Percentiles rank a stretch among this genome's conserved stretches.
phyloP scores from a whole-genome alignment of 2,329 filamentous ascomycete species.

The Arthrobotrys sphaeroides region DNA sequence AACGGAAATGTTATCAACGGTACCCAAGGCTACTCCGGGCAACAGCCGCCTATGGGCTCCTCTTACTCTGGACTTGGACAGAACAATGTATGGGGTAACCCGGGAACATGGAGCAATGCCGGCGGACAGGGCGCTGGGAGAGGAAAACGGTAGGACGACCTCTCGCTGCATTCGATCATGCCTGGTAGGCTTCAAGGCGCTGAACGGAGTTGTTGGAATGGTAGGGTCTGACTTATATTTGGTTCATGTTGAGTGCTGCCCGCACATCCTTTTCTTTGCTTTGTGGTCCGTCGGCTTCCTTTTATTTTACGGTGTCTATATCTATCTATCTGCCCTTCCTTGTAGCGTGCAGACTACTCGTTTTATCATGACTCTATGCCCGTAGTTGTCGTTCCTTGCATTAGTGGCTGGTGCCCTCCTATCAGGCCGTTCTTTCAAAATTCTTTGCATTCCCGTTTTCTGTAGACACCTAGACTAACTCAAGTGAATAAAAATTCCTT shows the following conservation, averaged over 20 bases:
- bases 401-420: background rate
- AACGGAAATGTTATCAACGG: conserved; percentile 39
- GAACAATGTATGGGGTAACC: conserved; percentile 50
- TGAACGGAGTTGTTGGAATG: conserved; percentile 38
- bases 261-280: background rate
- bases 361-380: background rate
- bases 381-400: background rate
- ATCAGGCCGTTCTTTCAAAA: background rate
- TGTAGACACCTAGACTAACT: conserved; percentile 11
- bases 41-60: conserved; percentile 34
- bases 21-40: conserved; percentile 26
- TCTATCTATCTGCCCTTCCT: conserved; percentile 6
- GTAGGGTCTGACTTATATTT: conserved; percentile 20
- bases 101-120: conserved; percentile 29
- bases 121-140: conserved; percentile 31
- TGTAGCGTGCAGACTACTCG: conserved; percentile 1
- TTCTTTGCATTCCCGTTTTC: background rate
- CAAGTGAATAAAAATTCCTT: background rate
- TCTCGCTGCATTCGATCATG: conserved; percentile 21
- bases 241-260: background rate
- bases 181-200: conserved; percentile 41
- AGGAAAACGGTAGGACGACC: conserved; percentile 31
- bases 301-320: conserved; percentile 3
- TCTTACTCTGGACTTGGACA: conserved; percentile 42
- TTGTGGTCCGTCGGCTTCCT: background rate